Percentiles rank a stretch among this genome's conserved stretches.
These are phyloP conservation scores for Syzygium jambos DNA, from an alignment of 345 rosid species.

Conservation along the genomic window DNA sequence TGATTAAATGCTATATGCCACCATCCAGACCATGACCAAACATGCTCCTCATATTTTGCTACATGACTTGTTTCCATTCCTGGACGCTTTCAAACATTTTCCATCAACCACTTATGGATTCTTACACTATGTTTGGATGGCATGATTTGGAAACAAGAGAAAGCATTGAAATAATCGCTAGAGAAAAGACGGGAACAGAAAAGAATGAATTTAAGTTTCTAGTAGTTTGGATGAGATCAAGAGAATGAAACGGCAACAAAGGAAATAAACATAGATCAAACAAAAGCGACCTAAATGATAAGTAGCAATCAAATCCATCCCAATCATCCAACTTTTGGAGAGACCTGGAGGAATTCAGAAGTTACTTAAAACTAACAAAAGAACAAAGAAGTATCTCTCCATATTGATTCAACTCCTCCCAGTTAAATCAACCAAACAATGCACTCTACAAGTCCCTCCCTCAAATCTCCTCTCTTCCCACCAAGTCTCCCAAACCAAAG, in stretches of 20 bases:
- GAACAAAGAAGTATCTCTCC: neutral
- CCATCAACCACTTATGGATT: neutral
- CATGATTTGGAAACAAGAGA: neutral
- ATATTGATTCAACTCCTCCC: neutral
- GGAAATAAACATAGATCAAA: neutral
- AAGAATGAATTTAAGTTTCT: neutral
- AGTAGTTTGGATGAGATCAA: neutral
- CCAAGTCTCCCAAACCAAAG: neutral
- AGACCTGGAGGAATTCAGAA: neutral
- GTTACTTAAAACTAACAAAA: neutral
- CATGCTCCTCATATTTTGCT: neutral
- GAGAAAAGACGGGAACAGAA: neutral
- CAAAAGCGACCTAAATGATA: neutral
- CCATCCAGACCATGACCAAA: neutral
- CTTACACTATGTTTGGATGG: neutral
- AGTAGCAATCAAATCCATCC: neutral
- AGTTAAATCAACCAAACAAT: neutral
- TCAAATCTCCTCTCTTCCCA: neutral
- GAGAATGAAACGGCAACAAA: neutral
- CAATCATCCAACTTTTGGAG: neutral
- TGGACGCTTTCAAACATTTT: neutral
- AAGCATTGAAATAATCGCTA: neutral
- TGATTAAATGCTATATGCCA: neutral
- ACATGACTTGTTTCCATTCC: neutral
- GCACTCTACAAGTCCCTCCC: neutral